Percentiles rank a stretch among this genome's conserved stretches.
Conservation (phyloP, 345 rosid species). For the Citrus cavaleriei region DNA sequence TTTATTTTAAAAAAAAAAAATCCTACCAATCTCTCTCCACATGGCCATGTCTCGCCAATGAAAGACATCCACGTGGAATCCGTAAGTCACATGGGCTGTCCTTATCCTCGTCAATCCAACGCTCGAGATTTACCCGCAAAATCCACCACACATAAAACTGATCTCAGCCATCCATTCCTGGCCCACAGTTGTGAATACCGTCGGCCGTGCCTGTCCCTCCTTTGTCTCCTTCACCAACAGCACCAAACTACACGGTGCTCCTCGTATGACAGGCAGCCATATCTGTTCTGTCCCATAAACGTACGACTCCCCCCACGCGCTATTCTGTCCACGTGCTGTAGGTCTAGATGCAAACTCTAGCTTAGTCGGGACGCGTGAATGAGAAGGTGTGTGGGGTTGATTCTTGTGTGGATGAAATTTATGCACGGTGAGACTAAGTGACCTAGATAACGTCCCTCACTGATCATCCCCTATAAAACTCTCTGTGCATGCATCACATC, state of each 20-base stretch:
- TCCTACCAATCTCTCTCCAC: conserved; percentile 19
- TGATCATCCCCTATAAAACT: conserved; percentile 33
- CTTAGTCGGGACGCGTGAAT: conserved; percentile 12
- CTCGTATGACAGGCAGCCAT: conserved; percentile 30
- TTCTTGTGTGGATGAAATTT: conserved; percentile 15
- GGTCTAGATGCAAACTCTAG: neutral
- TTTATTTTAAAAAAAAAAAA: neutral
- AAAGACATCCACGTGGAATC: conserved; percentile 31
- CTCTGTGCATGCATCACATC: conserved; percentile 5
- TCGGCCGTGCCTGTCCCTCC: conserved; percentile 39
- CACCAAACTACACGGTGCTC: conserved; percentile 38
- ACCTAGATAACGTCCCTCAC: conserved; percentile 9
- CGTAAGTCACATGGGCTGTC: conserved; percentile 32
- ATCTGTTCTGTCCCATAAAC: conserved; percentile 23
- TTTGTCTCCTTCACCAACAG: conserved; percentile 31
- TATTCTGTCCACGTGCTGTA: neutral
- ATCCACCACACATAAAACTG: neutral
- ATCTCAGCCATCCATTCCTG: conserved; percentile 29
- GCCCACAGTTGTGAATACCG: conserved; percentile 32
- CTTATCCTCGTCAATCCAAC: conserved; percentile 26
- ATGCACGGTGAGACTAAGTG: conserved; percentile 27
- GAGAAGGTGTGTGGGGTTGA: conserved; percentile 13
- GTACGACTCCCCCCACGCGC: conserved; percentile 20
- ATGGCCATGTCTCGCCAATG: conserved; percentile 21
- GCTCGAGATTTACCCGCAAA: conserved; percentile 1